Base-by-base conservation (phyloP, 192 early-diverging fungal genomes). In the Coemansia sp. region DNA sequence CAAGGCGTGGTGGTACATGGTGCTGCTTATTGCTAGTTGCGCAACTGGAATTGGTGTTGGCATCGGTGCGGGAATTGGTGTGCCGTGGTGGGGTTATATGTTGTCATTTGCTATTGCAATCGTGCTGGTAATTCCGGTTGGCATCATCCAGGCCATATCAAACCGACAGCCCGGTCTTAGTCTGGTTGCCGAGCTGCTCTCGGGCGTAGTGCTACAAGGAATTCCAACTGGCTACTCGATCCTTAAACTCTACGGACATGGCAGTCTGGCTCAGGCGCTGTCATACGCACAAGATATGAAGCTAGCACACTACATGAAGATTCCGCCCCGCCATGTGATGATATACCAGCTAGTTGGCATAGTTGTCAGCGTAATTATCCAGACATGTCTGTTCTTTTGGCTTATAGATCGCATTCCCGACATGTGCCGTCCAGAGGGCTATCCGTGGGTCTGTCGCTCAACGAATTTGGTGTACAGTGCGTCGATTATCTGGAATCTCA, bases 241-340 rank as follows among this genome's bases (percentile, higher is more conserved):
- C 12, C 93, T 93, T 84, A 96, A 96, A 72, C 87, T 91, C 28
- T 86, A 92, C 48, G 91, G 89, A 59, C 86, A 87, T 62, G 92
- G 87, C 26, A 84, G 87, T 34, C 74, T 92, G 62, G 68, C 82
- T 15, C 94, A 98, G 69, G 88, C 87, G 26, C 62, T 95, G 28
- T 80, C 82, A 5, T 88, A 94, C n/a, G 71, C 78, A 0, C 72
- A 75, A 50, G 90, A 92, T 60, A 75, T 90, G 61, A 92, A 91
- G 68, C 77, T 92, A 6, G 91, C 87, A 3, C 88, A 90, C 60
- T 92, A 92, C 62, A 88, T 91, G 86, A 92, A 92, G 75, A 82
- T 92, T 5, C 87, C 91, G 51, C 94, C 94, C 12, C 81, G 90
- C 37, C 82, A 89, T 22, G 88, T 95, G 81, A 87, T 95, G 37